These are phyloP conservation scores for Marasmius tenuissimus DNA, from an alignment of 1,284 basidiomycete species.

Conservation along the genomic window DNA sequence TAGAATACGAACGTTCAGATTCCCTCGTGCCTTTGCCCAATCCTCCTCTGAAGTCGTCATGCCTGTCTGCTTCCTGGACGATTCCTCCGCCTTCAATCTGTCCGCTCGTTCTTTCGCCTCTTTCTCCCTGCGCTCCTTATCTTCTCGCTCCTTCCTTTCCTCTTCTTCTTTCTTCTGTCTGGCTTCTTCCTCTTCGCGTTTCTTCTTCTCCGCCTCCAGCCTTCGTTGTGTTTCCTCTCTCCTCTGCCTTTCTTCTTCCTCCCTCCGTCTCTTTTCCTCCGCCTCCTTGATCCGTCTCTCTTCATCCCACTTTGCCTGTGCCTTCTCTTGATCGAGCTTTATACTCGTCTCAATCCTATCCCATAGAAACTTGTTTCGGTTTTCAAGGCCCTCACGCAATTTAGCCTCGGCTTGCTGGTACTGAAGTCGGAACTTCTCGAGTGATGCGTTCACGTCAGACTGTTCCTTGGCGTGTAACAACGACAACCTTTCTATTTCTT, in stretches of 20 bases:
- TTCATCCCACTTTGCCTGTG: slow-evolving; percentile 47
- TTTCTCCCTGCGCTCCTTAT: slow-evolving; percentile 31
- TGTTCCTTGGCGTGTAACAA: slow-evolving; percentile 45
- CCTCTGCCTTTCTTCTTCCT: slow-evolving; percentile 36
- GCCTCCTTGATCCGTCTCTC: slow-evolving; percentile 38
- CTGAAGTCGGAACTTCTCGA: slow-evolving; percentile 42
- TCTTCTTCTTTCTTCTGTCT: slow-evolving; percentile 28
- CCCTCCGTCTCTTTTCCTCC: slow-evolving; percentile 36
- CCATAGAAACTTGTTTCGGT: slow-evolving; percentile 53
- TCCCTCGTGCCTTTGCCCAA: slow-evolving; percentile 64
- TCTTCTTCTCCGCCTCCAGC: slow-evolving; percentile 32
- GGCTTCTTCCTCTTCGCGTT: slow-evolving; percentile 26
- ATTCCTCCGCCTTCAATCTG: slow-evolving; percentile 28
- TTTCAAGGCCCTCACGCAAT: slow-evolving; percentile 47
- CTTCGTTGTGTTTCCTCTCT: slow-evolving; percentile 32
- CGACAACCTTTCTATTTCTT: slow-evolving; percentile 37
- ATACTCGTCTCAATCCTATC: slow-evolving; percentile 65
- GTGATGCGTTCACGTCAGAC: slow-evolving; percentile 43
- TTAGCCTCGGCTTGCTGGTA: slow-evolving; percentile 47
- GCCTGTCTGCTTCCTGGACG: slow-evolving; percentile 38
- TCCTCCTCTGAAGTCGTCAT: slow-evolving; percentile 60
- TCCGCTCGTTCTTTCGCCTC: slow-evolving; percentile 30
- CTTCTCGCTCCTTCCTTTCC: slow-evolving; percentile 33
- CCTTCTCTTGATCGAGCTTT: slow-evolving; percentile 63
- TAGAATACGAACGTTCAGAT: slow-evolving; percentile 51